Percentiles rank a stretch among this genome's conserved stretches.
Conservation (phyloP, 345 rosid species). For the Draba incana region DNA sequence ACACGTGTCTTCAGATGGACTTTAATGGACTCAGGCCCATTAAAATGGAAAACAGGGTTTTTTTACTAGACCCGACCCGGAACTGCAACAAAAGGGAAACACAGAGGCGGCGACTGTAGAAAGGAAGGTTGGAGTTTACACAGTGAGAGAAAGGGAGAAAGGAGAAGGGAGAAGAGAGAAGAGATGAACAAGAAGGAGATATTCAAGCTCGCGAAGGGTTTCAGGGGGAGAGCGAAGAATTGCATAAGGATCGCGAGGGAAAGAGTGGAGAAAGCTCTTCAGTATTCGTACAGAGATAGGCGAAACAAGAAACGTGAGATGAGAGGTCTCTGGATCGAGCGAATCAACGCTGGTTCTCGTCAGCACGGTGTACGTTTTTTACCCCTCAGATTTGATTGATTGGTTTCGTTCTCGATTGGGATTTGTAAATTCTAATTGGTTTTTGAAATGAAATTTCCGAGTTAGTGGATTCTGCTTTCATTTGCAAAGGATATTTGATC, state of each 20-base stretch:
- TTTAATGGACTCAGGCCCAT: background rate
- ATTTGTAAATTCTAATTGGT: background rate
- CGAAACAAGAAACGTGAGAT: slow-evolving; percentile 97
- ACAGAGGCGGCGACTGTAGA: slow-evolving; percentile 26
- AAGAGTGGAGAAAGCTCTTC: slow-evolving; percentile 95
- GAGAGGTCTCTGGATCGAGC: slow-evolving; percentile 96
- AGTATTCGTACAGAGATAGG: slow-evolving; percentile 90
- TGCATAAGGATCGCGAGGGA: slow-evolving; percentile 91
- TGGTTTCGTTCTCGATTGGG: background rate
- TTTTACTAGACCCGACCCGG: slow-evolving; percentile 13
- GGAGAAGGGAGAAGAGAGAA: background rate
- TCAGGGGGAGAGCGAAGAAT: slow-evolving; percentile 93
- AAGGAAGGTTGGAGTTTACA: background rate
- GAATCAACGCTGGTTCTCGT: slow-evolving; percentile 90
- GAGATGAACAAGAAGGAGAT: slow-evolving; percentile 83
- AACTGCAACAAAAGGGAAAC: background rate
- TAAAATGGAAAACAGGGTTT: background rate
- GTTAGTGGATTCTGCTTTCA: background rate
- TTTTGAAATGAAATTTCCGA: no score
- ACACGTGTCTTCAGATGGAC: background rate
- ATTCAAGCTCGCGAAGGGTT: slow-evolving; percentile 85
- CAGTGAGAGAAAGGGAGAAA: background rate
- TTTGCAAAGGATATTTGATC: background rate
- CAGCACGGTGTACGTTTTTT: slow-evolving; percentile 67
- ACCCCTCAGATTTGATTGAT: background rate